These are phyloP conservation scores for Xerocomus brunneocitrinus DNA, from an alignment of 768 basidiomycete genomes.

Conservation along the genomic window DNA sequence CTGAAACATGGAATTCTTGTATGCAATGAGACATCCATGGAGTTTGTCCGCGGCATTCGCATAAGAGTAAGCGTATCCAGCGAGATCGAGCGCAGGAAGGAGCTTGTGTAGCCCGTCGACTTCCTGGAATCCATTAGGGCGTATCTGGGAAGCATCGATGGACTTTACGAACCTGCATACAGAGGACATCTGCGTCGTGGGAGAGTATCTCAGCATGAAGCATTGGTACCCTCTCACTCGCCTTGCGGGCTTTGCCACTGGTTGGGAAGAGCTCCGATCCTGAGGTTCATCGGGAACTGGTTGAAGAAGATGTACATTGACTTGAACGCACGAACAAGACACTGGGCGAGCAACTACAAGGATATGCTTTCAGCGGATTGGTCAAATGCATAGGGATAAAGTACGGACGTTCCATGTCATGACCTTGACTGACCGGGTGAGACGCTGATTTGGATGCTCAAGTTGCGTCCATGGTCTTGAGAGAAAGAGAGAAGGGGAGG, in stretches of 20 bases:
- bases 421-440: constrained; percentile 40
- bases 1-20: constrained; percentile 48
- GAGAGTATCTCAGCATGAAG: constrained; percentile 68
- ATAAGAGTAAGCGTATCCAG: constrained; percentile 62
- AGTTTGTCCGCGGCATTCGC: constrained; percentile 70
- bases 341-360: constrained; percentile 68
- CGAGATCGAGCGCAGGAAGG: constrained; percentile 57
- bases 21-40: constrained; percentile 85
- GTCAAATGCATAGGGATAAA: neutral
- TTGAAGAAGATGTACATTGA: neutral
- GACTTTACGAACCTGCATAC: constrained; percentile 64
- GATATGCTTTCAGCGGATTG: constrained; percentile 1
- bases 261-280: constrained; percentile 79
- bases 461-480: constrained; percentile 36
- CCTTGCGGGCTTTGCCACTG: constrained; percentile 77
- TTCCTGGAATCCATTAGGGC: constrained; percentile 50
- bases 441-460: neutral
- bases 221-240: constrained; percentile 68
- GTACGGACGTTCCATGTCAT: constrained; percentile 82
- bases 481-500: constrained; percentile 11
- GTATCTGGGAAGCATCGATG: neutral
- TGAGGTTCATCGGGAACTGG: constrained; percentile 24
- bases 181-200: constrained; percentile 75
- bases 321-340: constrained; percentile 63
- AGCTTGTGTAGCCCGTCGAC: constrained; percentile 78